A percentile compares a stretch with the other conserved stretches of the same genome.
Evolutionary conservation across 768 basidiomycete genomes (phyloP).

Genomic region (Mycena floridula): DNA sequence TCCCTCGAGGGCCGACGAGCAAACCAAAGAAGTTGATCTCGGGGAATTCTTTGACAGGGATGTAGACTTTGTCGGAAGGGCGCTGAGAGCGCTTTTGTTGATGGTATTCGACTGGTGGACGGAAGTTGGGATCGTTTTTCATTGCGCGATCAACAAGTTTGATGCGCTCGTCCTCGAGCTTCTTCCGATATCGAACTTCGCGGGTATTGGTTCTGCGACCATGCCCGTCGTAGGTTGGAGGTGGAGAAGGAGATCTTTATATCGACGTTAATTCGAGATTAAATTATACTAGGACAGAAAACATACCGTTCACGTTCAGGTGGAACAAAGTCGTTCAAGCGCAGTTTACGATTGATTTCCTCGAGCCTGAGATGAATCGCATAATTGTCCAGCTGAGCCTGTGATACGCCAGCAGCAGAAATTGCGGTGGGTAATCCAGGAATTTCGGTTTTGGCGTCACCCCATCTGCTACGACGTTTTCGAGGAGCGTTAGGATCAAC

Average conservation of each 20-base stretch:
- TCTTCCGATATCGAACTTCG: slow-evolving; percentile 96
- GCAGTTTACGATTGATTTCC: slow-evolving; percentile 93
- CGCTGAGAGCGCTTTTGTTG: slow-evolving; percentile 91
- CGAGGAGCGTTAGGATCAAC: slow-evolving; percentile 83
- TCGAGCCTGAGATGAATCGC: slow-evolving; percentile 93
- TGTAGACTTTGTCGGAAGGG: slow-evolving; percentile 97
- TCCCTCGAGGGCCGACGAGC: slow-evolving; percentile 96
- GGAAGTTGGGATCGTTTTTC: slow-evolving; percentile 97
- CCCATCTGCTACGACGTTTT: slow-evolving; percentile 97
- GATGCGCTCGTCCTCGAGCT: slow-evolving; percentile 88
- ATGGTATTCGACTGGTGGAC: slow-evolving; percentile 94
- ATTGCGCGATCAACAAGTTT: slow-evolving; percentile 92
- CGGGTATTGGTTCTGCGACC: slow-evolving; percentile 98
- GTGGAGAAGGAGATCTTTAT: slow-evolving; percentile 86
- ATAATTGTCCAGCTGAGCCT: slow-evolving; percentile 95
- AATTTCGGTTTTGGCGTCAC: slow-evolving; percentile 86
- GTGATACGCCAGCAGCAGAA: slow-evolving; percentile 87
- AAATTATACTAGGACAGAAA: neutral
- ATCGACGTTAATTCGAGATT: too few relatives aligned
- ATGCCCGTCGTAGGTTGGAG: slow-evolving; percentile 95
- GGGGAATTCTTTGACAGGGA: slow-evolving; percentile 99
- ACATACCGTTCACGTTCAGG: slow-evolving; percentile 89
- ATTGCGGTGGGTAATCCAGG: slow-evolving; percentile 94
- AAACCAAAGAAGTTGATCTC: slow-evolving; percentile 99
- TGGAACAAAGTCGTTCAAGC: slow-evolving; percentile 92